phyloP scores from a whole-genome alignment of 192 early-diverging fungal genomes.

The Bifiguratus adelaidae region DNA sequence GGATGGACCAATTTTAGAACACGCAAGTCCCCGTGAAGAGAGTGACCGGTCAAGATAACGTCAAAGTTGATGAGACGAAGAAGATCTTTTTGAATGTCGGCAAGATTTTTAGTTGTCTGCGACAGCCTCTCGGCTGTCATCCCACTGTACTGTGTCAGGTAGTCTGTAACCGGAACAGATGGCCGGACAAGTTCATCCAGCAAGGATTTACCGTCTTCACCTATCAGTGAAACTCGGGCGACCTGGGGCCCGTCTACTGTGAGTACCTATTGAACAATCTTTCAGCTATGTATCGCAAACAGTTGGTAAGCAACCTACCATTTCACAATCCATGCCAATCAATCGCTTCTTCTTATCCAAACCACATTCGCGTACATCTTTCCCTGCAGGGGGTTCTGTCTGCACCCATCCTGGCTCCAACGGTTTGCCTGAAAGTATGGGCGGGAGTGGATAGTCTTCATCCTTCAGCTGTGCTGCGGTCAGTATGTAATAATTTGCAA shows the following conservation, averaged over 20 bases:
- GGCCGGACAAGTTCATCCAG: constrained; percentile 41
- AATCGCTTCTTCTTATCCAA: constrained; percentile 11
- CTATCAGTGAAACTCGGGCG: constrained; percentile 40
- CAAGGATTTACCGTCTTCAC: constrained; percentile 19
- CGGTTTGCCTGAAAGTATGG: constrained; percentile 4
- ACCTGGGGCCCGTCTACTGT: constrained; percentile 21
- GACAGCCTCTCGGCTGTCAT: constrained; percentile 34
- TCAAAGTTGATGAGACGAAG: constrained; percentile 26
- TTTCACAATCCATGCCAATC: constrained; percentile 52
- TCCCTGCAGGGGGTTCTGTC: constrained; percentile 16
- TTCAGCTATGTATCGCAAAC: background rate
- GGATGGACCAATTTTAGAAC: constrained; percentile 48
- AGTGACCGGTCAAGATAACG: constrained; percentile 40
- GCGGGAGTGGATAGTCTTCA: constrained; percentile 30
- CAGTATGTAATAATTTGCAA: constrained; percentile 28
- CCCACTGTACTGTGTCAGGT: constrained; percentile 43
- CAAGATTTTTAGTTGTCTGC: constrained; percentile 21
- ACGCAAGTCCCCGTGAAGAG: constrained; percentile 58
- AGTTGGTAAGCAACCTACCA: constrained; percentile 20
- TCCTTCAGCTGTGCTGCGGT: constrained; percentile 23
- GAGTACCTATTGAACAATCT: background rate
- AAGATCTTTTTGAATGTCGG: constrained; percentile 33
- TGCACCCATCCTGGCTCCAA: constrained; percentile 32
- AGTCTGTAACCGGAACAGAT: constrained; percentile 36
- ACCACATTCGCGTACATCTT: background rate